Conservation (phyloP, 140 eudicot genomes). For the Oenanthe javanica region DNA sequence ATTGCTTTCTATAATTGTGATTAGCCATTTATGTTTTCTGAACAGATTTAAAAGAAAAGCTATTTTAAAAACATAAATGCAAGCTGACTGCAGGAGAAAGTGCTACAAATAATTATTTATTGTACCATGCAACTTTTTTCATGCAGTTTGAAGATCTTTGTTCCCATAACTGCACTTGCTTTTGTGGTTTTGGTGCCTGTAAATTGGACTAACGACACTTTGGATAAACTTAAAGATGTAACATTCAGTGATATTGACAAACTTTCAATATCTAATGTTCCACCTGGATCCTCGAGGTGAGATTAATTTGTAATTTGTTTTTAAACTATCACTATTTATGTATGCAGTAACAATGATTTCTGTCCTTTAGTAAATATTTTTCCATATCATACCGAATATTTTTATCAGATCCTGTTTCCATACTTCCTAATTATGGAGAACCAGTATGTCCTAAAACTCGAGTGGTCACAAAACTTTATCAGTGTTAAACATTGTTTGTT, state of each 20-base stretch:
- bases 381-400: neutral
- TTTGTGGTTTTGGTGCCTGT: slow-evolving; percentile 87
- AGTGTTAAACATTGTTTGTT: neutral
- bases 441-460: neutral
- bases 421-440: neutral
- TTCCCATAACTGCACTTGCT: slow-evolving; percentile 73
- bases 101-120: neutral
- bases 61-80: neutral
- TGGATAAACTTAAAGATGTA: slow-evolving; percentile 40
- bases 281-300: slow-evolving; percentile 71
- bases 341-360: neutral
- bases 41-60: neutral
- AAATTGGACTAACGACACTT: slow-evolving; percentile 64
- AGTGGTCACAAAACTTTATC: neutral
- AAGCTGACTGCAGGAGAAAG: neutral
- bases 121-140: slow-evolving; percentile 7
- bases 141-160: slow-evolving; percentile 89
- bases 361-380: neutral
- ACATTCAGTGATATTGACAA: slow-evolving; percentile 74
- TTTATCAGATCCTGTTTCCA: neutral
- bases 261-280: slow-evolving; percentile 90
- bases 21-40: neutral
- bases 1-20: neutral
- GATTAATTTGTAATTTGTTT: slow-evolving; percentile 4
- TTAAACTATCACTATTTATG: neutral